phyloP scores from a whole-genome alignment of 768 basidiomycete species.

The Lactifluus echinatus region DNA sequence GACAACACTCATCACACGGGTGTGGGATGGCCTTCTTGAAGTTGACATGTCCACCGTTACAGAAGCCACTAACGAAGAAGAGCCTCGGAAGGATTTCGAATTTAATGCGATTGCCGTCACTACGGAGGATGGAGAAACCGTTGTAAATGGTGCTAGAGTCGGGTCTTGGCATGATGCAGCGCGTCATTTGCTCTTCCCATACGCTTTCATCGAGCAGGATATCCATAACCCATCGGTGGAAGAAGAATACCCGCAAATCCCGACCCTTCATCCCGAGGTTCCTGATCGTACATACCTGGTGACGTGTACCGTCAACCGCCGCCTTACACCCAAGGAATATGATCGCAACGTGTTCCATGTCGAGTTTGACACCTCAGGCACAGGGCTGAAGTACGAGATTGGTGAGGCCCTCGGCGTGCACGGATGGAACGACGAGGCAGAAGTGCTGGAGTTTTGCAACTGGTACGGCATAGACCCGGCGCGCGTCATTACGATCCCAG shows the following conservation, averaged over 20 bases:
- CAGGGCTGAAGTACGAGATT: constrained; percentile 89
- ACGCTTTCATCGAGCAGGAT: constrained; percentile 54
- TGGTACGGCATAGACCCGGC: constrained; percentile 88
- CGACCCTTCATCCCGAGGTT: constrained; percentile 75
- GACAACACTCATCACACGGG: constrained; percentile 42
- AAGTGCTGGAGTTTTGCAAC: constrained; percentile 79
- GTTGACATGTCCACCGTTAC: constrained; percentile 30
- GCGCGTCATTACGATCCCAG: constrained; percentile 73
- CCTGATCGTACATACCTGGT: constrained; percentile 88
- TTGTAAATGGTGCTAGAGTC: constrained; percentile 51
- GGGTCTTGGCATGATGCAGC: constrained; percentile 80
- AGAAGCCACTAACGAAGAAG: constrained; percentile 15
- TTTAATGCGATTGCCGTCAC: constrained; percentile 71
- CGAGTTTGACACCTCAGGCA: constrained; percentile 87
- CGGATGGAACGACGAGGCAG: constrained; percentile 91
- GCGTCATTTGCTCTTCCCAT: constrained; percentile 82
- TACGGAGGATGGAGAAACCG: constrained; percentile 44
- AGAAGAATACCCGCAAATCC: constrained; percentile 48
- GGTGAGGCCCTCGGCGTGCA: constrained; percentile 97
- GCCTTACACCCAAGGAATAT: constrained; percentile 91
- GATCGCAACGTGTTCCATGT: constrained; percentile 99
- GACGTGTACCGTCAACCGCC: constrained; percentile 88
- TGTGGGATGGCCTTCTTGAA: constrained; percentile 62
- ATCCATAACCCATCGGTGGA: constrained; percentile 30
- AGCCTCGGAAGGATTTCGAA: constrained; percentile 48